These are phyloP conservation scores for Waltiozyma sp. DNA, from an alignment of 1,139 yeast genomes.

Conservation along the genomic window DNA sequence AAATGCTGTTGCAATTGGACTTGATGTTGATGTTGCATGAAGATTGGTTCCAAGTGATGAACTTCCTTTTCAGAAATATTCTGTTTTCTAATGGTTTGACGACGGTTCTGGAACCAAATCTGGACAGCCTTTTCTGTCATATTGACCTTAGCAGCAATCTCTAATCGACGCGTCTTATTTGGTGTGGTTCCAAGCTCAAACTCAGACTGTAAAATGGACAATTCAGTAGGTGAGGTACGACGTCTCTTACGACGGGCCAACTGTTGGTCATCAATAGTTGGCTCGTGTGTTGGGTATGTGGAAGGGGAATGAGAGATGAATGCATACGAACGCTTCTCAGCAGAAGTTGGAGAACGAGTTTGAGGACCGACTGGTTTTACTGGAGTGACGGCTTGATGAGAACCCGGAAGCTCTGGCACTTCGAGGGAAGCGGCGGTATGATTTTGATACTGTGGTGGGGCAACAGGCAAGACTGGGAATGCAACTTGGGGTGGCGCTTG, in stretches of 20 bases:
- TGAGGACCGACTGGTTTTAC: constrained; percentile 1
- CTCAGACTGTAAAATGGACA: constrained; percentile 68
- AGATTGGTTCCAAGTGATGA: constrained; percentile 18
- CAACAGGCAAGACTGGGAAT: constrained; percentile 6
- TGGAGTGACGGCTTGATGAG: constrained; percentile 4
- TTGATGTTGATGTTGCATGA: constrained; percentile 3
- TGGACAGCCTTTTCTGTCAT: constrained; percentile 98
- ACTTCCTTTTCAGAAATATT: constrained; percentile 29
- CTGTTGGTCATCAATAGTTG: constrained; percentile 79
- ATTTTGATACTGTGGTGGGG: background rate
- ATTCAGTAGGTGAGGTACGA: constrained; percentile 84
- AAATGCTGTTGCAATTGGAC: background rate
- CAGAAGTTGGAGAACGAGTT: constrained; percentile 1
- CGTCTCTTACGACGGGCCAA: constrained; percentile 89
- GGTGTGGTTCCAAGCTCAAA: constrained; percentile 75
- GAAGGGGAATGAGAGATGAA: constrained; percentile 87
- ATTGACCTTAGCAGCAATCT: constrained; percentile 65
- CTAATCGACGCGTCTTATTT: constrained; percentile 59
- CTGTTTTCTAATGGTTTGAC: constrained; percentile 54
- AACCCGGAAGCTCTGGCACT: background rate
- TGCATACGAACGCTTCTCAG: constrained; percentile 50
- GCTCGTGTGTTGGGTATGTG: constrained; percentile 75
- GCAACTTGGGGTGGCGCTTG: constrained; percentile 4
- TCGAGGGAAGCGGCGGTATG: background rate
- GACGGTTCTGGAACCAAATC: constrained; percentile 94